These are phyloP conservation scores for Moniliella sp. DNA, from an alignment of 1,284 basidiomycete species.

Conservation along the genomic window DNA sequence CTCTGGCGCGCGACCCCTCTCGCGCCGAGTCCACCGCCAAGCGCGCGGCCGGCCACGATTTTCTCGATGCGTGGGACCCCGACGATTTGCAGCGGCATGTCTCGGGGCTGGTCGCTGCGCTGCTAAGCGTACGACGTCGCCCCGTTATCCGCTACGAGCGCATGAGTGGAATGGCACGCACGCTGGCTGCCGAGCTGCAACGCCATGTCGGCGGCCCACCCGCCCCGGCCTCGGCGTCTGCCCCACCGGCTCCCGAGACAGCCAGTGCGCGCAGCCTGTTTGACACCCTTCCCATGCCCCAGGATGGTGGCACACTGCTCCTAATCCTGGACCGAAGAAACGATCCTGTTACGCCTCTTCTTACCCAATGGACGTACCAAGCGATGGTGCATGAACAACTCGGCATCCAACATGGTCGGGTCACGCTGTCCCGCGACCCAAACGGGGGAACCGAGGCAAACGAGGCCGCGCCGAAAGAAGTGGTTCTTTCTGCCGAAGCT, in stretches of 20 bases:
- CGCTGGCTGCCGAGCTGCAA: slow-evolving; percentile 63
- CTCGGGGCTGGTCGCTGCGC: slow-evolving; percentile 61
- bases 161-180: slow-evolving; percentile 75
- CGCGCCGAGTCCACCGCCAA: slow-evolving; percentile 37
- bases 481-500: slow-evolving; percentile 71
- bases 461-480: slow-evolving; percentile 71
- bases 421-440: too few relatives aligned
- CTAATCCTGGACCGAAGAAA: slow-evolving; percentile 60
- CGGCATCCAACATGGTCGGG: slow-evolving; percentile 79
- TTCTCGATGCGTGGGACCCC: slow-evolving; percentile 38
- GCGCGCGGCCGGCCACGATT: slow-evolving; percentile 12
- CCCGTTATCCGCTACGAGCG: slow-evolving; percentile 80
- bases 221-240: slow-evolving; percentile 39
- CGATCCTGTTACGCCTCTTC: slow-evolving; percentile 88
- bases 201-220: slow-evolving; percentile 34
- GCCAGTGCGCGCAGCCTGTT: too few relatives aligned
- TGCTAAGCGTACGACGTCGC: slow-evolving; percentile 86
- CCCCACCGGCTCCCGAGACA: too few relatives aligned
- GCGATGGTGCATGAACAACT: slow-evolving; percentile 96
- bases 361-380: slow-evolving; percentile 98
- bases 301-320: too few relatives aligned
- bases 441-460: too few relatives aligned
- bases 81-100: slow-evolving; percentile 56
- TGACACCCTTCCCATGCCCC: too few relatives aligned
- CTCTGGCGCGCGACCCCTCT: slow-evolving; percentile 46